Evolutionary conservation across 108 stramenopile species (phyloP).

Genomic region (Heterococcus sp.): DNA sequence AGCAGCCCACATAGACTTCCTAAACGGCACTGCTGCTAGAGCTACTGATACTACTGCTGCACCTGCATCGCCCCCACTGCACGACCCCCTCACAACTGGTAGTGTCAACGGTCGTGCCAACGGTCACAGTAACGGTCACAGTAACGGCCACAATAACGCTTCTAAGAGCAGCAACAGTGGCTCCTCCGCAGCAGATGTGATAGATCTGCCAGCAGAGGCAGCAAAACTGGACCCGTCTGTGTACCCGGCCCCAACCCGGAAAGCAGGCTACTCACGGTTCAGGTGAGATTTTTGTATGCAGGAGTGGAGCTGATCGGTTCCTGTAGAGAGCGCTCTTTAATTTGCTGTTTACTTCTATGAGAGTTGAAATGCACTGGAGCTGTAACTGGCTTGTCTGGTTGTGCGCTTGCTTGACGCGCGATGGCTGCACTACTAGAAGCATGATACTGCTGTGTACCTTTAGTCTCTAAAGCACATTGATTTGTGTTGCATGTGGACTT

Average conservation of each 20-base stretch:
- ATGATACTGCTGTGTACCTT: not conserved
- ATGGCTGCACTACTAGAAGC: not conserved
- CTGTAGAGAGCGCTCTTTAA: no score
- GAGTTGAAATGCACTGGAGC: no score
- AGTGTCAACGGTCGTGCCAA: not conserved
- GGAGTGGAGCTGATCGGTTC: no score
- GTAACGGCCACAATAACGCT: not conserved
- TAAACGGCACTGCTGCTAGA: not conserved
- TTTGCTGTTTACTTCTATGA: no score
- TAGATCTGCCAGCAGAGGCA: slow-evolving; percentile 49
- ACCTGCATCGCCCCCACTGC: not conserved
- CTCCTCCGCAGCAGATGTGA: slow-evolving; percentile 1
- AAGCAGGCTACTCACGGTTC: slow-evolving; percentile 32
- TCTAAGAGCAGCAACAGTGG: not conserved
- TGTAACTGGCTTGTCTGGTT: no score
- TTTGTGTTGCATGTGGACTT: not conserved
- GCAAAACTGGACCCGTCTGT: slow-evolving; percentile 45
- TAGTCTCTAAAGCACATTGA: not conserved
- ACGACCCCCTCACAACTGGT: not conserved
- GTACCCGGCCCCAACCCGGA: slow-evolving; percentile 41
- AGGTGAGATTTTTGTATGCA: not conserved
- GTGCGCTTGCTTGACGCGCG: not conserved
- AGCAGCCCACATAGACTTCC: slow-evolving; percentile 17
- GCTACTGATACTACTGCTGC: slow-evolving; percentile 3
- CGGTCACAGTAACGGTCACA: not conserved